These are phyloP conservation scores for Pseudogymnoascus sp. DNA, from an alignment of 2,329 filamentous ascomycete species.

Conservation along the genomic window DNA sequence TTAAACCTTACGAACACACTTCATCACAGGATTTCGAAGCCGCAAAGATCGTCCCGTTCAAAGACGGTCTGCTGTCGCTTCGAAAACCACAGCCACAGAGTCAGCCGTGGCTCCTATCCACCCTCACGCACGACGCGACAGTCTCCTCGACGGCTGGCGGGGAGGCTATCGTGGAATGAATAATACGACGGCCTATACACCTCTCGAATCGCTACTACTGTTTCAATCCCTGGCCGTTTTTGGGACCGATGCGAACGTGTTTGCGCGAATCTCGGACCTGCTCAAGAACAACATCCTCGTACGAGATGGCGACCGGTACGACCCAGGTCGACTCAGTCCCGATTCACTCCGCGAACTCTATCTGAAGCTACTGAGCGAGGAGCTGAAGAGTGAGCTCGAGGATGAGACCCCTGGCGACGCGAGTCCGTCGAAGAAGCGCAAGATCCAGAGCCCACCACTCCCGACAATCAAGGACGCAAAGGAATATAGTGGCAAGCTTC, in stretches of 20 bases:
- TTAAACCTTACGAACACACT: background rate
- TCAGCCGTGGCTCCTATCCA: slow-evolving; percentile 47
- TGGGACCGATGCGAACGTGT: slow-evolving; percentile 58
- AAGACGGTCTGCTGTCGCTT: background rate
- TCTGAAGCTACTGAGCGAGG: slow-evolving; percentile 66
- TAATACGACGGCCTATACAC: slow-evolving; percentile 61
- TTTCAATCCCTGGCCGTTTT: slow-evolving; percentile 70
- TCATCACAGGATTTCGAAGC: slow-evolving; percentile 3
- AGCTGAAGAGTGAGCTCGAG: slow-evolving; percentile 48
- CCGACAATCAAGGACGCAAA: slow-evolving; percentile 60
- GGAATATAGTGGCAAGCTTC: slow-evolving; percentile 59
- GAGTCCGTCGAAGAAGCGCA: slow-evolving; percentile 63
- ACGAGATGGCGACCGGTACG: slow-evolving; percentile 61
- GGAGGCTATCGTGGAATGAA: slow-evolving; percentile 50
- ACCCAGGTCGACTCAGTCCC: slow-evolving; percentile 65
- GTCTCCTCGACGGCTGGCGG: slow-evolving; percentile 50
- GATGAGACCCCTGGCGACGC: slow-evolving; percentile 37
- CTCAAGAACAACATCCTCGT: slow-evolving; percentile 69
- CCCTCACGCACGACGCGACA: slow-evolving; percentile 44
- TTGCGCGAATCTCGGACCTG: slow-evolving; percentile 64
- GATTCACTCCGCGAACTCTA: slow-evolving; percentile 76
- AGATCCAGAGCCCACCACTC: slow-evolving; percentile 57
- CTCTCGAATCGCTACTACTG: slow-evolving; percentile 77
- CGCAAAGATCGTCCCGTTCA: background rate
- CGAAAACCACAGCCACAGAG: background rate